phyloP scores from a whole-genome alignment of 768 basidiomycete species.

The Saitozyma sp. region DNA sequence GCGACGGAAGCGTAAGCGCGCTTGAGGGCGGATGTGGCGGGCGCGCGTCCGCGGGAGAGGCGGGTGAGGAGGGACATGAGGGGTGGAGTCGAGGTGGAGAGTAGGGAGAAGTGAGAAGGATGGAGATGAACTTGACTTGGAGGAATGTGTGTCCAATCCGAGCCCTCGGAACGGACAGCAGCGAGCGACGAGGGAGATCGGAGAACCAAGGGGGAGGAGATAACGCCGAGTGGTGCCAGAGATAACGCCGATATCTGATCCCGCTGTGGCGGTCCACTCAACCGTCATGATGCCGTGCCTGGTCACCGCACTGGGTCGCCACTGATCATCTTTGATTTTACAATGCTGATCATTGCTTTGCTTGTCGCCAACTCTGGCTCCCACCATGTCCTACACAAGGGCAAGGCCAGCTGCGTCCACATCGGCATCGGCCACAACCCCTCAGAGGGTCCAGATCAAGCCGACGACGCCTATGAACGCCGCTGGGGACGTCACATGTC shows the following conservation, averaged over 20 bases:
- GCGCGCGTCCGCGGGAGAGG: conserved; percentile 11
- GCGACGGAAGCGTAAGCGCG: conserved; percentile 66
- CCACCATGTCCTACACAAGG: too few species aligned
- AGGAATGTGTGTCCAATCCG: conserved; percentile 1
- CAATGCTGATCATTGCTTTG: too few species aligned
- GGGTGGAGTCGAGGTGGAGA: neutral
- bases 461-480: conserved; percentile 16
- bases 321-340: too few species aligned
- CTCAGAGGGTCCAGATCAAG: conserved; percentile 23
- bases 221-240: too few species aligned
- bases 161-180: too few species aligned
- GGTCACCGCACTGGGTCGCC: too few species aligned
- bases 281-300: neutral
- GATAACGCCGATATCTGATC: too few species aligned
- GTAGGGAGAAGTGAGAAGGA: neutral
- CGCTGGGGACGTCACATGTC: conserved; percentile 11
- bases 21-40: conserved; percentile 17
- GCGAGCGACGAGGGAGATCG: neutral
- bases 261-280: too few species aligned
- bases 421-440: neutral
- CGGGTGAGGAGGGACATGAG: conserved; percentile 29
- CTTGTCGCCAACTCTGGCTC: too few species aligned
- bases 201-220: neutral
- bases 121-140: conserved; percentile 3
- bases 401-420: too few species aligned